phyloP scores from a whole-genome alignment of 805 yeast genomes.

The Ogataea henricii region DNA sequence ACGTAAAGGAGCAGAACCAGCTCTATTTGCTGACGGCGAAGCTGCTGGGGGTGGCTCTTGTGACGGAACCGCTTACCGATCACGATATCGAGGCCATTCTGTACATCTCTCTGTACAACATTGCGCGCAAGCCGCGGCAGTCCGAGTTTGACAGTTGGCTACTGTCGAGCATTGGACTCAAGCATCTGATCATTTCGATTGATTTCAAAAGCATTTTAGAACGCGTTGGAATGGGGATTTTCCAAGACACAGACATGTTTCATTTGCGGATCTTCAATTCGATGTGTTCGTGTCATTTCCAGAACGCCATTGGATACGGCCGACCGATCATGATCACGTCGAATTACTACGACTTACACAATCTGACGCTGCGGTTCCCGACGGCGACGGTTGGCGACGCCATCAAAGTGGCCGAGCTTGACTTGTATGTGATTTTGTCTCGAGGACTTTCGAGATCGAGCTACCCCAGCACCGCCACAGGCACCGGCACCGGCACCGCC shows the following conservation, averaged over 20 bases:
- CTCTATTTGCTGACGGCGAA: conserved; percentile 51
- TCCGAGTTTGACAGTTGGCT: conserved; percentile 54
- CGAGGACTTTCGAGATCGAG: conserved; percentile 16
- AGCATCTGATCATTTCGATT: conserved; percentile 48
- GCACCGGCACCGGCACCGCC: background rate
- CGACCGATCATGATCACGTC: conserved; percentile 43
- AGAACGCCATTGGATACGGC: conserved; percentile 51
- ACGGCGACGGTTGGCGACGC: conserved; percentile 55
- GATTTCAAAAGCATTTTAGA: conserved; percentile 45
- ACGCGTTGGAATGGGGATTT: conserved; percentile 33
- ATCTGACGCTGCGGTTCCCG: conserved; percentile 48
- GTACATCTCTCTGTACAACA: conserved; percentile 54
- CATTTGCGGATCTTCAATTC: conserved; percentile 57
- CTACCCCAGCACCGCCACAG: background rate
- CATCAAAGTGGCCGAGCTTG: conserved; percentile 52
- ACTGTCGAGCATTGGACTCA: conserved; percentile 52
- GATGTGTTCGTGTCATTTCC: conserved; percentile 52
- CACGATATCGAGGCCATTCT: conserved; percentile 63
- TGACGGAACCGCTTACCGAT: conserved; percentile 54
- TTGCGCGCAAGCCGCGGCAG: conserved; percentile 56
- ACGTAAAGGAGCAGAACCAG: conserved; percentile 48
- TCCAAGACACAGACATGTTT: conserved; percentile 44
- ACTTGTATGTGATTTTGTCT: conserved; percentile 36
- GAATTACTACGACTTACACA: conserved; percentile 44
- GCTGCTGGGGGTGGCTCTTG: conserved; percentile 49